Evolutionary conservation across 139 green algal species (phyloP).

Genomic region (Coelastrella sp.): DNA sequence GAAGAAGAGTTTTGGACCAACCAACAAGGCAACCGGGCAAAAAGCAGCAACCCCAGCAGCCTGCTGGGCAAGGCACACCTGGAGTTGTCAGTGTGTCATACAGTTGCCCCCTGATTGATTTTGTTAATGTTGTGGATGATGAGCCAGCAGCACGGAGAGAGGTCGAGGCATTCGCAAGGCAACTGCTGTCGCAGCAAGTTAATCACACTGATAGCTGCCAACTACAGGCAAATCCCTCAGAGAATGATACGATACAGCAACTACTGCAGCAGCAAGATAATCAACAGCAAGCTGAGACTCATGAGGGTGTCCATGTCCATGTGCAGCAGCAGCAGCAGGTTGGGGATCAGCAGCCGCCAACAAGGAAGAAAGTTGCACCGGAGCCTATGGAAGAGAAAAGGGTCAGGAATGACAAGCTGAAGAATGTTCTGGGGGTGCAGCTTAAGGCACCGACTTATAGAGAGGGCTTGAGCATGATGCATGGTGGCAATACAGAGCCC

Average conservation of each 20-base stretch:
- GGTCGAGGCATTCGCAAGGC: conserved; percentile 21
- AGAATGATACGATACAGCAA: not conserved
- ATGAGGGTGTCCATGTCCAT: too few relatives aligned
- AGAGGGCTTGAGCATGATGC: conserved; percentile 14
- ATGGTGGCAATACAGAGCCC: not conserved
- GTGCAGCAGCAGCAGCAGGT: conserved; percentile 5
- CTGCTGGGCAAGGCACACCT: not conserved
- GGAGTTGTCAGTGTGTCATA: not conserved
- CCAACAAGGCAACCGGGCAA: conserved; percentile 10
- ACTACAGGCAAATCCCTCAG: too few relatives aligned
- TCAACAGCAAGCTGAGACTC: not conserved
- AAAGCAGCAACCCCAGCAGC: conserved; percentile 21
- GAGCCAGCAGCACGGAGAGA: conserved; percentile 32
- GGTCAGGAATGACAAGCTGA: conserved; percentile 14
- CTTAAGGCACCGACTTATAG: conserved; percentile 30
- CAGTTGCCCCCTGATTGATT: not conserved
- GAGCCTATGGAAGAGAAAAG: conserved; percentile 42
- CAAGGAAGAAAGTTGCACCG: not conserved
- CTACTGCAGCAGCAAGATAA: not conserved
- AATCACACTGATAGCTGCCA: too few relatives aligned
- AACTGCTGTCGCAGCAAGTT: not conserved
- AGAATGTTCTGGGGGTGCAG: not conserved
- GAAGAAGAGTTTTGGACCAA: not conserved
- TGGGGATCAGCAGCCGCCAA: not conserved
- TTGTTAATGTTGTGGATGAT: conserved; percentile 32